These are phyloP conservation scores for Diaporthe sp. DNA, from an alignment of 2,329 filamentous ascomycete genomes.

Conservation along the genomic window DNA sequence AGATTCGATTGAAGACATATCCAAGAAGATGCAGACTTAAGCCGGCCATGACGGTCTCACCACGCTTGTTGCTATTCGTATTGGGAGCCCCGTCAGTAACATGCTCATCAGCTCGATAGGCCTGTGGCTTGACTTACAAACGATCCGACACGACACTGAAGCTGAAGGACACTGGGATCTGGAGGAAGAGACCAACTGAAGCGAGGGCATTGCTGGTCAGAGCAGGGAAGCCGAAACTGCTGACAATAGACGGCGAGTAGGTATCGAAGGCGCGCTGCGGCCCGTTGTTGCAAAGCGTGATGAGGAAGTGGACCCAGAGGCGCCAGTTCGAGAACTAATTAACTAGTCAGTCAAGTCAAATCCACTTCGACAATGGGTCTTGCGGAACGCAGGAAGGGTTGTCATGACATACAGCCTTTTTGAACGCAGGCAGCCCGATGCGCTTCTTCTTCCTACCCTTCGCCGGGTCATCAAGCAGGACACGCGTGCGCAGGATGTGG, in stretches of 20 bases:
- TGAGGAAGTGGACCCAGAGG: constrained; percentile 65
- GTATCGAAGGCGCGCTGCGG: constrained; percentile 63
- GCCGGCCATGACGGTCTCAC: constrained; percentile 65
- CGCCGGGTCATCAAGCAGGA: constrained; percentile 52
- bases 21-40: constrained; percentile 62
- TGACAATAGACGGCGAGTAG: constrained; percentile 68
- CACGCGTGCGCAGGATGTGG: constrained; percentile 51
- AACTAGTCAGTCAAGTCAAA: background rate
- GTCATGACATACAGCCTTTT: constrained; percentile 48
- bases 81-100: background rate
- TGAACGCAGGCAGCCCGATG: constrained; percentile 51
- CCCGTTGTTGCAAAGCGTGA: constrained; percentile 64
- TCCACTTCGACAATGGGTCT: too few species aligned
- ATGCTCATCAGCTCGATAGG: background rate
- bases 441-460: constrained; percentile 50
- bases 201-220: constrained; percentile 64
- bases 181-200: constrained; percentile 66
- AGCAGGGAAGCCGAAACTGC: constrained; percentile 62
- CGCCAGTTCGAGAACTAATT: constrained; percentile 62
- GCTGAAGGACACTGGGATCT: constrained; percentile 64
- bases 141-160: constrained; percentile 68
- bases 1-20: constrained; percentile 67
- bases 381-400: too few species aligned
- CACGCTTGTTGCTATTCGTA: constrained; percentile 58
- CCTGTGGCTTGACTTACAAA: constrained; percentile 55